These are phyloP conservation scores for Zygoascus sp. DNA, from an alignment of 1,139 yeast genomes.

Conservation along the genomic window DNA sequence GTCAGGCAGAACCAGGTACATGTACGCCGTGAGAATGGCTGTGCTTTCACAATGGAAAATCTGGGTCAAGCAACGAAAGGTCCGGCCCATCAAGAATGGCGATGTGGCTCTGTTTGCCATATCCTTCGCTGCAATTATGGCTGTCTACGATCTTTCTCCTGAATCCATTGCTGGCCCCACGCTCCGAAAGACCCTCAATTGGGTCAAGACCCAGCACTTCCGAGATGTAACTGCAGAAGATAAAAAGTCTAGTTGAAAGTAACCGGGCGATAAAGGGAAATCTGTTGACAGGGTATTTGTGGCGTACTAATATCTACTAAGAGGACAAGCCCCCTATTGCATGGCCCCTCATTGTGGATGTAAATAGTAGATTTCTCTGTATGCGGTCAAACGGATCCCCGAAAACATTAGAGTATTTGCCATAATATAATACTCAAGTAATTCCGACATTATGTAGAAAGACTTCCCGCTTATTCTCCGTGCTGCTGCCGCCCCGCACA, in stretches of 20 bases:
- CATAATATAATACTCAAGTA: too few relatives aligned
- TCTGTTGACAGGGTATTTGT: too few relatives aligned
- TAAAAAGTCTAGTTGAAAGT: not conserved
- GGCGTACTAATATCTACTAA: too few relatives aligned
- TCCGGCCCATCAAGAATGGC: slow-evolving; percentile 30
- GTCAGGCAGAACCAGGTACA: slow-evolving; percentile 35
- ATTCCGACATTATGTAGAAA: too few relatives aligned
- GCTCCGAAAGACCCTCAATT: slow-evolving; percentile 32
- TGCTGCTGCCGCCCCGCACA: too few relatives aligned
- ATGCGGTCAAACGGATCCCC: too few relatives aligned
- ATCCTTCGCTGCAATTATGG: slow-evolving; percentile 35
- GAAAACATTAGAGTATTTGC: too few relatives aligned
- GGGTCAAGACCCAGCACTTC: slow-evolving; percentile 33
- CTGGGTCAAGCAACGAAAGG: slow-evolving; percentile 27
- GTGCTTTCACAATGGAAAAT: slow-evolving; percentile 37
- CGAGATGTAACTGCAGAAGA: slow-evolving; percentile 26
- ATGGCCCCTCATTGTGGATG: too few relatives aligned
- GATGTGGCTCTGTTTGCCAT: slow-evolving; percentile 34
- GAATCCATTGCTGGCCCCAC: slow-evolving; percentile 33
- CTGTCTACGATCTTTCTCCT: slow-evolving; percentile 34
- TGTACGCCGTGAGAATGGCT: slow-evolving; percentile 37
- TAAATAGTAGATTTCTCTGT: too few relatives aligned
- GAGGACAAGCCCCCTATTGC: too few relatives aligned
- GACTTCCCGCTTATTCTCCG: too few relatives aligned
- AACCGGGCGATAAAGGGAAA: too few relatives aligned